Conservation (phyloP, 495 filamentous ascomycete genomes). For the Zalerion maritima region DNA sequence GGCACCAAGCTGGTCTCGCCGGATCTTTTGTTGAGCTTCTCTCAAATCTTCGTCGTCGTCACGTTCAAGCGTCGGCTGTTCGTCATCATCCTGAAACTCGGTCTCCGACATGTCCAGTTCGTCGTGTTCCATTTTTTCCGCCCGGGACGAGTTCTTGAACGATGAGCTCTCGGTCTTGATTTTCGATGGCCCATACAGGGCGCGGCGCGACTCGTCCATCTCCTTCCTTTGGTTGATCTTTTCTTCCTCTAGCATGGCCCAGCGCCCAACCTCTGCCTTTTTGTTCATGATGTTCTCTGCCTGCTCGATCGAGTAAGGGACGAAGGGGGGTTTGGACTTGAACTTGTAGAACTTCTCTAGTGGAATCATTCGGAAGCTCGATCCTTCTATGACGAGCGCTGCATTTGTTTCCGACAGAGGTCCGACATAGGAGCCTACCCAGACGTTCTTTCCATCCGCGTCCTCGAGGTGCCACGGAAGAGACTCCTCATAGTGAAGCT, state of each 20-base stretch:
- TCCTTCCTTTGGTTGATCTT: conserved; percentile 31
- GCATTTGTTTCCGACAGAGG: conserved; percentile 63
- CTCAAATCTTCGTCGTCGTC: conserved; percentile 76
- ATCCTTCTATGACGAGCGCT: conserved; percentile 53
- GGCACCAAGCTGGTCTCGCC: conserved; percentile 72
- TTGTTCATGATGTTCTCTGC: conserved; percentile 67
- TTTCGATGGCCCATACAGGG: conserved; percentile 26
- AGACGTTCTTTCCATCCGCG: conserved; percentile 82
- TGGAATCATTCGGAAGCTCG: conserved; percentile 71
- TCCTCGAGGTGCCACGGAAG: conserved; percentile 95
- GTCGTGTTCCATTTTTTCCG: conserved; percentile 41
- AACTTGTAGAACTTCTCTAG: conserved; percentile 95
- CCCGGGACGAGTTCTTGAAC: conserved; percentile 30
- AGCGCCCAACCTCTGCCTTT: conserved; percentile 55
- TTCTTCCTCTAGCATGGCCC: conserved; percentile 57
- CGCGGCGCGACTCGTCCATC: conserved; percentile 31
- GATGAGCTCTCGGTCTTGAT: conserved; percentile 40
- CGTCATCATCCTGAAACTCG: conserved; percentile 60
- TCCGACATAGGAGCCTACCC: conserved; percentile 81
- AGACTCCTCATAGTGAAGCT: conserved; percentile 85
- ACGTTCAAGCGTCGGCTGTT: conserved; percentile 62
- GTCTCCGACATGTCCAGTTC: conserved; percentile 43
- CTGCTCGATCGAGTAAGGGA: conserved; percentile 66
- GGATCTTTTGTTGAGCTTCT: conserved; percentile 70
- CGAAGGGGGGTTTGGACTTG: conserved; percentile 66